A percentile compares a stretch with the other conserved stretches of the same genome.
Conservation (phyloP, 2,329 filamentous ascomycete species). For the Plectosphaerella sp. region DNA sequence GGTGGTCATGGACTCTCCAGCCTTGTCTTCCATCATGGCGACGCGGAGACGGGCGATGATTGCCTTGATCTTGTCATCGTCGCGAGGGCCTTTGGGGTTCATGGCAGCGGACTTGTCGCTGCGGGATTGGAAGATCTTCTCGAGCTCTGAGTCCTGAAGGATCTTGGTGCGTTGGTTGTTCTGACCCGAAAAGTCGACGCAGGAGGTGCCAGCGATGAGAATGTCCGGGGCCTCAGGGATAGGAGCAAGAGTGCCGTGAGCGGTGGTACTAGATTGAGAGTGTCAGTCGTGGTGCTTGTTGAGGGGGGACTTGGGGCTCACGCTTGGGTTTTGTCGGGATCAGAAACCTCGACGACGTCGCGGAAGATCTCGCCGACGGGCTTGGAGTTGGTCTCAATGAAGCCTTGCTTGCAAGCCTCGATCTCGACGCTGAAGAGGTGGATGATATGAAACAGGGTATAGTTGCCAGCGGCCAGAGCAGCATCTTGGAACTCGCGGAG, state of each 20-base stretch:
- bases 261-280: slow-evolving; percentile 48
- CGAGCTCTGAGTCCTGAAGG: slow-evolving; percentile 39
- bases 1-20: slow-evolving; percentile 61
- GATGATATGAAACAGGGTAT: slow-evolving; percentile 34
- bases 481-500: slow-evolving; percentile 51
- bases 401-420: slow-evolving; percentile 59
- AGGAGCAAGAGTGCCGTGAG: slow-evolving; percentile 53
- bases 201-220: slow-evolving; percentile 69
- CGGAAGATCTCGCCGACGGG: slow-evolving; percentile 46
- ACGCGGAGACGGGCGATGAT: slow-evolving; percentile 26
- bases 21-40: not conserved
- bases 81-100: not conserved
- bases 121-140: slow-evolving; percentile 43
- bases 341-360: slow-evolving; percentile 53
- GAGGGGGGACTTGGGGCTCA: slow-evolving; percentile 28
- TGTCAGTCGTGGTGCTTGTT: slow-evolving; percentile 5
- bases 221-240: slow-evolving; percentile 60
- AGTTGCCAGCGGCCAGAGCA: slow-evolving; percentile 20
- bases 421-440: slow-evolving; percentile 63
- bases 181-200: slow-evolving; percentile 67
- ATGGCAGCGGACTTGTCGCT: slow-evolving; percentile 7
- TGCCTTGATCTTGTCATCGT: slow-evolving; percentile 40
- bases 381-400: slow-evolving; percentile 56
- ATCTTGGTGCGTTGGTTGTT: slow-evolving; percentile 47
- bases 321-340: slow-evolving; percentile 30